Conservation (phyloP, 1,284 basidiomycete genomes). For the Ustilago crameri region DNA sequence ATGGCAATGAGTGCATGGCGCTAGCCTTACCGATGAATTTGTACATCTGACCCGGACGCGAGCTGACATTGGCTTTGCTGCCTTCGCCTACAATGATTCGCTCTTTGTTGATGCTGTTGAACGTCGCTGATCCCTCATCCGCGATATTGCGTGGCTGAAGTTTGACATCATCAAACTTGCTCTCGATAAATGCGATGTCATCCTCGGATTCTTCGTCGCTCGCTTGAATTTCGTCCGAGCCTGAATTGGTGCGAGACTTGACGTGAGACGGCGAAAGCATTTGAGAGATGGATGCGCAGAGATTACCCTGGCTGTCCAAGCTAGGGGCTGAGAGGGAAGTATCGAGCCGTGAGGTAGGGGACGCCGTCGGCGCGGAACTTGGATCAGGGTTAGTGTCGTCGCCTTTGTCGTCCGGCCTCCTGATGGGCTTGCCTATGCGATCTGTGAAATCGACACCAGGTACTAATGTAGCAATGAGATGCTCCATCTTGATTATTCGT, state of each 20-base stretch:
- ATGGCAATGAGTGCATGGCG: constrained; percentile 50
- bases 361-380: neutral
- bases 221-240: constrained; percentile 4
- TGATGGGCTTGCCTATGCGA: constrained; percentile 54
- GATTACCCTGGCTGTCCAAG: constrained; percentile 14
- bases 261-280: constrained; percentile 37
- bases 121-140: constrained; percentile 4
- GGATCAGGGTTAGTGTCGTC: constrained; percentile 21
- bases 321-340: neutral
- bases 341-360: neutral
- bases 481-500: constrained; percentile 59
- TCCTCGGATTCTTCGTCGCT: constrained; percentile 54
- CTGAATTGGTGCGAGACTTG: constrained; percentile 23
- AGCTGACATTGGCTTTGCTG: neutral
- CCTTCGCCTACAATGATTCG: constrained; percentile 22
- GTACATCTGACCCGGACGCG: constrained; percentile 13
- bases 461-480: constrained; percentile 45
- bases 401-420: constrained; percentile 52
- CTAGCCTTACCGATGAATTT: constrained; percentile 59
- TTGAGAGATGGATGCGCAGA: constrained; percentile 19
- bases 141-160: neutral
- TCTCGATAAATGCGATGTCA: constrained; percentile 48
- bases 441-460: constrained; percentile 62
- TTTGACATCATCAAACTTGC: constrained; percentile 15
- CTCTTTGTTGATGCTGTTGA: constrained; percentile 27